Percentiles rank a stretch among this genome's conserved stretches.
Evolutionary conservation across 495 filamentous ascomycete species (phyloP).

Genomic region (Tetracladium setigerum): DNA sequence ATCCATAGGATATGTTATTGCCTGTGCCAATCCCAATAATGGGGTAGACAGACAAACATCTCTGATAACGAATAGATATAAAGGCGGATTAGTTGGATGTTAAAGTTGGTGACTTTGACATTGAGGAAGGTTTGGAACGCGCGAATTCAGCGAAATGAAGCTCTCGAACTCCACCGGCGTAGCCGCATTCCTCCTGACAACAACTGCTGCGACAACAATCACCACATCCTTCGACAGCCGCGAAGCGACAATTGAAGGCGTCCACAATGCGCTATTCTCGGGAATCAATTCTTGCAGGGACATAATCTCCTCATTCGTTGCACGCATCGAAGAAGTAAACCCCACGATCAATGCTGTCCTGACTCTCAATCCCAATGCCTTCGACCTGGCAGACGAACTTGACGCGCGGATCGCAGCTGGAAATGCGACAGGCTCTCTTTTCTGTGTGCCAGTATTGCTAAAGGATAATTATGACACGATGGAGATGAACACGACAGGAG

Average conservation of each 20-base stretch:
- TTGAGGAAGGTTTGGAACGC: too few species aligned
- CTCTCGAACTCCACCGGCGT: too few species aligned
- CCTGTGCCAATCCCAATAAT: too few species aligned
- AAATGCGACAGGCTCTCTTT: constrained; percentile 36
- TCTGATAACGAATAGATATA: too few species aligned
- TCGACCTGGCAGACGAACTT: constrained; percentile 37
- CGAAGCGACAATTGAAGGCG: constrained; percentile 46
- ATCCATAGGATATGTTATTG: too few species aligned
- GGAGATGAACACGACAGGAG: constrained; percentile 48
- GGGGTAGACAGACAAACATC: too few species aligned
- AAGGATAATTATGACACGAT: constrained; percentile 56
- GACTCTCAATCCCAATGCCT: constrained; percentile 41
- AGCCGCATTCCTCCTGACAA: too few species aligned
- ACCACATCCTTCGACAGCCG: constrained; percentile 34
- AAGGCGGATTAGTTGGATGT: too few species aligned
- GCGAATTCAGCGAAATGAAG: too few species aligned
- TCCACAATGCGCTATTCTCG: constrained; percentile 44
- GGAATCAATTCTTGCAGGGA: constrained; percentile 40
- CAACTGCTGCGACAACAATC: too few species aligned
- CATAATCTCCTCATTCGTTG: constrained; percentile 45
- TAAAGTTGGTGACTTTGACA: too few species aligned
- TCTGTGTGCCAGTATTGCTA: constrained; percentile 53
- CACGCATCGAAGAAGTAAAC: constrained; percentile 47
- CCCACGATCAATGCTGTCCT: constrained; percentile 49
- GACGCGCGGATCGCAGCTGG: constrained; percentile 35